phyloP scores from a whole-genome alignment of 2,329 filamentous ascomycete species.

The Geosmithia putterillii region DNA sequence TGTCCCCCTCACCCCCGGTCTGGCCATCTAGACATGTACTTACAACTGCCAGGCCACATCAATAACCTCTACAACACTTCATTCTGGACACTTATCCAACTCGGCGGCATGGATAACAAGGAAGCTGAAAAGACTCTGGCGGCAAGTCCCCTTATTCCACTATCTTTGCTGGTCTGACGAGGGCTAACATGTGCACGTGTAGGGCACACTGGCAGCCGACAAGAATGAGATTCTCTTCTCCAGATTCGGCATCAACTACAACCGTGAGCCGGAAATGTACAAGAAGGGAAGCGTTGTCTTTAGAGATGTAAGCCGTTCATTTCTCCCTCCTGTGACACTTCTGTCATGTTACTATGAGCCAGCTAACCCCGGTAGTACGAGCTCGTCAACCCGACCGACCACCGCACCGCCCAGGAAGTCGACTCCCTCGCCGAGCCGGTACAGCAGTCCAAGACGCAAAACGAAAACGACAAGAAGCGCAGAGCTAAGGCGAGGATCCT shows the following conservation, averaged over 20 bases:
- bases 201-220: constrained; percentile 75
- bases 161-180: too few relatives aligned
- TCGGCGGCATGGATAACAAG: constrained; percentile 61
- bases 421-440: constrained; percentile 38
- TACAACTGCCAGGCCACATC: constrained; percentile 58
- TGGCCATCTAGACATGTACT: background rate
- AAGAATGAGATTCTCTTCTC: constrained; percentile 96
- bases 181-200: background rate
- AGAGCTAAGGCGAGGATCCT: constrained; percentile 69
- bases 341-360: background rate
- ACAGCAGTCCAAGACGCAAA: constrained; percentile 62
- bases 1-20: constrained; percentile 15
- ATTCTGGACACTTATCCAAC: constrained; percentile 80
- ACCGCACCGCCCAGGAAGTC: constrained; percentile 31
- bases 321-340: background rate
- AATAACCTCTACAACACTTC: constrained; percentile 98
- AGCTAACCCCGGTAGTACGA: constrained; percentile 44
- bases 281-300: constrained; percentile 90
- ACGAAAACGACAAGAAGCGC: constrained; percentile 72
- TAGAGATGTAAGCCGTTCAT: constrained; percentile 59
- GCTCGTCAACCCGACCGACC: constrained; percentile 45
- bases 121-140: constrained; percentile 74
- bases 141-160: constrained; percentile 26
- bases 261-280: constrained; percentile 85
- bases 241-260: constrained; percentile 88